Conservation (phyloP, 73 alveolate species). For the Paramecium sonneborni region DNA sequence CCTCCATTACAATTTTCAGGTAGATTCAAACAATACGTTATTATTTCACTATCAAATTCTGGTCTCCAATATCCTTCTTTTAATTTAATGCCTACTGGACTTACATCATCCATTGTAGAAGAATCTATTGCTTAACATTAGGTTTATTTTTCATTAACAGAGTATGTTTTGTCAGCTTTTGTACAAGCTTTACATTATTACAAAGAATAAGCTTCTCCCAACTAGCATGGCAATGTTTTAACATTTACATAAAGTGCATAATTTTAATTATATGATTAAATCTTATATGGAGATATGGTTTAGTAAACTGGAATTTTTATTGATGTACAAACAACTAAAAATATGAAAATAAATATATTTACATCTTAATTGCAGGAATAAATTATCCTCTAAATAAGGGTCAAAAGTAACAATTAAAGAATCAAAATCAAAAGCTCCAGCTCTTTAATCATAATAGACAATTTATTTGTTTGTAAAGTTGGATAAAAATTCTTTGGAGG, state of each 20-base stretch:
- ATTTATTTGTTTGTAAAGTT: neutral
- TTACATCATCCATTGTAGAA: slow-evolving; percentile 39
- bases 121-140: neutral
- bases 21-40: slow-evolving; percentile 4
- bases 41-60: neutral
- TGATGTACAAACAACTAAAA: neutral
- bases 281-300: neutral
- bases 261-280: neutral
- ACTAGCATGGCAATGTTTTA: neutral
- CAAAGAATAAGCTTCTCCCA: slow-evolving; percentile 27
- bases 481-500: neutral
- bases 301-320: slow-evolving; percentile 3
- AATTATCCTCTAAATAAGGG: neutral
- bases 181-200: slow-evolving; percentile 42
- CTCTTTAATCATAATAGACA: neutral
- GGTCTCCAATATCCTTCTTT: slow-evolving; percentile 32
- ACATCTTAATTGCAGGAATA: slow-evolving; percentile 13
- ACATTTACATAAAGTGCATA: slow-evolving; percentile 45
- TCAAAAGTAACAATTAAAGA: neutral
- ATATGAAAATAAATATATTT: neutral
- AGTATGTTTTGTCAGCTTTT: slow-evolving; percentile 2
- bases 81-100: neutral
- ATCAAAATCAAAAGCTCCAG: neutral
- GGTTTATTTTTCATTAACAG: neutral
- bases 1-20: slow-evolving; percentile 49